These are phyloP conservation scores for Mycena vulgaris DNA, from an alignment of 768 basidiomycete genomes.

Conservation along the genomic window DNA sequence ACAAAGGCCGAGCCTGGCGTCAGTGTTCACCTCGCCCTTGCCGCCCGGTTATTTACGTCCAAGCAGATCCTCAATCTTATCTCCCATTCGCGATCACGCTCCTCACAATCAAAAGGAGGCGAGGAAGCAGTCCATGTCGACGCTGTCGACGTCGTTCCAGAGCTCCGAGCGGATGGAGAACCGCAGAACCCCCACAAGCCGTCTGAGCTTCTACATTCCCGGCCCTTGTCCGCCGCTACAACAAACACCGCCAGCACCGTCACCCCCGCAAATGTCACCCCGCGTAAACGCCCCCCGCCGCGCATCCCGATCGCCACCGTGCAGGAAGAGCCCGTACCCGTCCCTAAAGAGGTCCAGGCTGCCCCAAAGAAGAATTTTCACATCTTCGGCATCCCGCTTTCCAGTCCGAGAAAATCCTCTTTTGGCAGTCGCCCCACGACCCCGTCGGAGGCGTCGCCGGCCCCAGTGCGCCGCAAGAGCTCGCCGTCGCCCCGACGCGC, in stretches of 20 bases:
- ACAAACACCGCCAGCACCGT: constrained; percentile 33
- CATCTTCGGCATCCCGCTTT: constrained; percentile 37
- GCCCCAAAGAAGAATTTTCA: constrained; percentile 32
- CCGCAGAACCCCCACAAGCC: constrained; percentile 19
- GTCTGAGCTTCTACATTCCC: constrained; percentile 16
- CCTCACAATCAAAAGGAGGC: constrained; percentile 29
- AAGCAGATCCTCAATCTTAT: constrained; percentile 32
- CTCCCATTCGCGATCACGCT: constrained; percentile 32
- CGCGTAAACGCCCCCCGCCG: constrained; percentile 34
- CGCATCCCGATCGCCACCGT: constrained; percentile 34
- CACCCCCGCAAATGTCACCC: constrained; percentile 29
- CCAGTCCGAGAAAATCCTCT: constrained; percentile 34
- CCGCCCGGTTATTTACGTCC: constrained; percentile 12
- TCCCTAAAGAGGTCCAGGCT: constrained; percentile 8
- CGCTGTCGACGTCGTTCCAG: constrained; percentile 10
- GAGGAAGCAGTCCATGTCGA: constrained; percentile 11
- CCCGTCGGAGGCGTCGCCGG: constrained; percentile 19
- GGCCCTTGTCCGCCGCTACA: constrained; percentile 34
- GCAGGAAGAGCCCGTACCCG: constrained; percentile 19
- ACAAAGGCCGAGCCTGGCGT: constrained; percentile 16
- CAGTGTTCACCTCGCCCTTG: neutral
- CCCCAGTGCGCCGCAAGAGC: constrained; percentile 10
- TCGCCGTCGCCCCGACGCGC: constrained; percentile 17
- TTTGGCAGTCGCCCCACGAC: constrained; percentile 24
- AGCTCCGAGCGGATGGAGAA: constrained; percentile 7